A percentile compares a stretch with the other conserved stretches of the same genome.
Conservation (phyloP, 495 filamentous ascomycete genomes). For the Penicillium bialowiezense region DNA sequence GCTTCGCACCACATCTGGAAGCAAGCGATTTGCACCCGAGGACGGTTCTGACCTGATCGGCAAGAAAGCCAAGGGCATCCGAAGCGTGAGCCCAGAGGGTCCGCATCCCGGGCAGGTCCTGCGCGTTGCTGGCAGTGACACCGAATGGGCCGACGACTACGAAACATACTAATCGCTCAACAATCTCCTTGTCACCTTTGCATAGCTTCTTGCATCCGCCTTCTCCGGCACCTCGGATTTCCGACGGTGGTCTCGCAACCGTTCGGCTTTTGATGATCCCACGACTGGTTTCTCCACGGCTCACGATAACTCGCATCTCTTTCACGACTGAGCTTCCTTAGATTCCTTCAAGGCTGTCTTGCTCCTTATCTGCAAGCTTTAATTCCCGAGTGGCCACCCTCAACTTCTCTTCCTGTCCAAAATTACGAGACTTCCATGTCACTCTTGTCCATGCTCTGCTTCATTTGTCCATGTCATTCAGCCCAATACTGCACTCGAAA, state of each 20-base stretch:
- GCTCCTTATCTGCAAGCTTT: slow-evolving; percentile 8
- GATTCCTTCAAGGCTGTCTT: slow-evolving; percentile 14
- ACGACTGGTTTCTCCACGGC: slow-evolving; percentile 24
- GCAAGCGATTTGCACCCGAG: slow-evolving; percentile 62
- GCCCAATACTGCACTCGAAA: slow-evolving; percentile 12
- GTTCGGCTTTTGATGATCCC: slow-evolving; percentile 24
- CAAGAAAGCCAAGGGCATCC: slow-evolving; percentile 55
- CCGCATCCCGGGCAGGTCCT: slow-evolving; percentile 38
- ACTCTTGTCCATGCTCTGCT: slow-evolving; percentile 21
- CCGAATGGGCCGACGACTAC: slow-evolving; percentile 50
- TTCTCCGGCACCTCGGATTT: slow-evolving; percentile 15
- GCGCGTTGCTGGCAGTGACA: slow-evolving; percentile 46
- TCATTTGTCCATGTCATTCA: slow-evolving; percentile 25
- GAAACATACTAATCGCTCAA: slow-evolving; percentile 37
- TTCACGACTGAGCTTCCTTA: slow-evolving; percentile 17
- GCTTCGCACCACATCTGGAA: slow-evolving; percentile 57
- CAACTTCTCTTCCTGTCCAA: slow-evolving; percentile 23
- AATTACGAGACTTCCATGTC: slow-evolving; percentile 28
- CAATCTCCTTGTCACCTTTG: background rate
- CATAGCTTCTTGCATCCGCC: slow-evolving; percentile 3
- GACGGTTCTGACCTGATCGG: slow-evolving; percentile 47
- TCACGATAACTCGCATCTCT: slow-evolving; percentile 22
- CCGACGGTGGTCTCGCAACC: slow-evolving; percentile 19
- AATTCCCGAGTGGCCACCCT: slow-evolving; percentile 5
- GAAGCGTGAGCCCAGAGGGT: slow-evolving; percentile 45